These are phyloP conservation scores for Mucor mucedo DNA, from an alignment of 371 early-diverging fungal species.

Conservation along the genomic window DNA sequence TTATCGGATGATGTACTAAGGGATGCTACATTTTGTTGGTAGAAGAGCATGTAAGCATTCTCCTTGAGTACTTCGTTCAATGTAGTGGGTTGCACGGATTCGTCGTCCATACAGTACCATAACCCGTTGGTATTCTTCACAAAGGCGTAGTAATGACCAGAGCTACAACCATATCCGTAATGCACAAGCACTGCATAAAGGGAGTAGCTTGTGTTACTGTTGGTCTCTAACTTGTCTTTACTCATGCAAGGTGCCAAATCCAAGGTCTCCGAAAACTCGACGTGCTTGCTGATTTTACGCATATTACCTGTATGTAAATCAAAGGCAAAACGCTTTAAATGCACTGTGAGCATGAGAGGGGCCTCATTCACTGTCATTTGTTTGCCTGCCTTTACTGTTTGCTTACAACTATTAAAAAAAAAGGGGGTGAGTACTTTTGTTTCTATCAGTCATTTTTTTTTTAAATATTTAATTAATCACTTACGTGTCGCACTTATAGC, in stretches of 20 bases:
- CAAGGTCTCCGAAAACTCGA: conserved; percentile 53
- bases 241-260: conserved; percentile 62
- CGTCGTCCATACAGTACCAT: conserved; percentile 87
- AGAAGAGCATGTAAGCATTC: conserved; percentile 89
- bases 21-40: conserved; percentile 32
- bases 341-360: conserved; percentile 60
- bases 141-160: conserved; percentile 82
- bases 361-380: conserved; percentile 73
- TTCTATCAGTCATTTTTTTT: too few relatives aligned
- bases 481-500: conserved; percentile 44
- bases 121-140: conserved; percentile 71
- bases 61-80: conserved; percentile 68
- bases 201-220: conserved; percentile 53
- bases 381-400: conserved; percentile 75
- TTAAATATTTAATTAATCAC: too few relatives aligned
- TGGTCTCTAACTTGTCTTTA: conserved; percentile 31
- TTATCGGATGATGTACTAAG: not conserved
- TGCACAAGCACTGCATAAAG: conserved; percentile 84
- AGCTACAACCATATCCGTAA: conserved; percentile 69
- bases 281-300: conserved; percentile 67
- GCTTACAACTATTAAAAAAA: conserved; percentile 61
- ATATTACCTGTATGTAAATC: conserved; percentile 48
- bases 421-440: not conserved
- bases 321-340: conserved; percentile 68
- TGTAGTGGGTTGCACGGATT: conserved; percentile 64